Evolutionary conservation across 2,329 filamentous ascomycete genomes (phyloP).

Genomic region (Paramyrothecium sp.): DNA sequence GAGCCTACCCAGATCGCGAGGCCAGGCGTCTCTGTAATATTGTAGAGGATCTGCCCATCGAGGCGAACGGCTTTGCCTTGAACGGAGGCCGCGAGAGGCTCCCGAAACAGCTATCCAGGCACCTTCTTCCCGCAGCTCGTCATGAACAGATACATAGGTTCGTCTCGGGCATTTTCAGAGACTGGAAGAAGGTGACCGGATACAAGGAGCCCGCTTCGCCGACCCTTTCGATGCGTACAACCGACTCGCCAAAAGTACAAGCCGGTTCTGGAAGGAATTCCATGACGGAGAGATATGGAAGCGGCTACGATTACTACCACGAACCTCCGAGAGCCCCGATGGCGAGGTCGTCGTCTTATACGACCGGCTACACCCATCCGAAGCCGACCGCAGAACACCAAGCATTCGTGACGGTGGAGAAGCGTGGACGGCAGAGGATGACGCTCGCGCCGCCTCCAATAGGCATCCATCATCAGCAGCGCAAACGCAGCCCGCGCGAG

Average conservation of each 20-base stretch:
- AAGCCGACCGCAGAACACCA: background rate
- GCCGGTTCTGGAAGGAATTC: too few relatives aligned
- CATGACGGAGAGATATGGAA: too few relatives aligned
- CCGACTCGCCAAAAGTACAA: background rate
- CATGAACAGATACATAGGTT: constrained; percentile 58
- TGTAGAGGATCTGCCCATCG: constrained; percentile 68
- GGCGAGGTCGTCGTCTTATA: too few relatives aligned
- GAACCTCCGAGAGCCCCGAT: too few relatives aligned
- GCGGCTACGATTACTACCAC: too few relatives aligned
- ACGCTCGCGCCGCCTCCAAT: background rate
- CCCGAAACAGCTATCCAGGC: constrained; percentile 74
- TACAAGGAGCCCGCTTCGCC: constrained; percentile 9
- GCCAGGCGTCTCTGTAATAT: constrained; percentile 67
- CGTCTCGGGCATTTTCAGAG: constrained; percentile 58
- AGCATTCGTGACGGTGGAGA: background rate
- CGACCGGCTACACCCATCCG: too few relatives aligned
- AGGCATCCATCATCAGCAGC: background rate
- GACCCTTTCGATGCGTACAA: background rate
- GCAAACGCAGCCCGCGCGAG: background rate
- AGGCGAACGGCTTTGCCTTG: constrained; percentile 51
- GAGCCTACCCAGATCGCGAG: constrained; percentile 75
- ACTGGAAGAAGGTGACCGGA: constrained; percentile 28
- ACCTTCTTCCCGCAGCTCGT: constrained; percentile 63
- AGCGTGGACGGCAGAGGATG: background rate
- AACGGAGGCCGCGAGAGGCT: constrained; percentile 69